phyloP scores from a whole-genome alignment of 2,329 filamentous ascomycete genomes.

The Geosmithia flava region DNA sequence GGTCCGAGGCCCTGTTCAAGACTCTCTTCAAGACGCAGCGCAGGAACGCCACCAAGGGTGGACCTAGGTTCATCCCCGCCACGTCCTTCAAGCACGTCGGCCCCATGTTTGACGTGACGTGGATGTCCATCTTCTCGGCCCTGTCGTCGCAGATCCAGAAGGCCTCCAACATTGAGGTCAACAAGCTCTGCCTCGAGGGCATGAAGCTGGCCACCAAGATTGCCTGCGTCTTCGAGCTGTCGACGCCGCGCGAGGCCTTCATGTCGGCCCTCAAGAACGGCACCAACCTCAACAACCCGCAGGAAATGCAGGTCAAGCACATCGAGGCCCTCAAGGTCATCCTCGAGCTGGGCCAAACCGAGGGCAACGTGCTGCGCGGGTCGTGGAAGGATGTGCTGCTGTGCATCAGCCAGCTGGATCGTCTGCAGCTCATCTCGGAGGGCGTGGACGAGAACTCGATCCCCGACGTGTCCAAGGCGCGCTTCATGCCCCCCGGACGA shows the following conservation, averaged over 20 bases:
- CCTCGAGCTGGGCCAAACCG: constrained; percentile 82
- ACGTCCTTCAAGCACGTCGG: constrained; percentile 92
- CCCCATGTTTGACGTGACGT: constrained; percentile 96
- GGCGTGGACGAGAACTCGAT: constrained; percentile 88
- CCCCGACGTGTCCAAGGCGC: constrained; percentile 80
- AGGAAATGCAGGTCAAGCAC: constrained; percentile 92
- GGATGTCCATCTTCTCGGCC: constrained; percentile 98
- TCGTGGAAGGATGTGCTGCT: constrained; percentile 96
- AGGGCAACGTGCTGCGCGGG: constrained; percentile 77
- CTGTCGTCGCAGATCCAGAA: constrained; percentile 90
- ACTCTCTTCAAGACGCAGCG: constrained; percentile 84
- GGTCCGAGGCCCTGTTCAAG: constrained; percentile 78
- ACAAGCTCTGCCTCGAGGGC: constrained; percentile 86
- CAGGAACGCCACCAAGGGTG: constrained; percentile 57
- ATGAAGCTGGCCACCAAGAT: constrained; percentile 91
- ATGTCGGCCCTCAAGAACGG: constrained; percentile 86
- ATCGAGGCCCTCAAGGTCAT: constrained; percentile 87
- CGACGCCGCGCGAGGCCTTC: constrained; percentile 90
- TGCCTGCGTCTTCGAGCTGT: constrained; percentile 83
- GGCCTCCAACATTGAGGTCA: constrained; percentile 82
- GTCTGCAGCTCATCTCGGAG: constrained; percentile 86
- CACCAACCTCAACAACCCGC: constrained; percentile 90
- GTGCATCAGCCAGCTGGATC: constrained; percentile 90
- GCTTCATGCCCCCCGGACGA: constrained; percentile 51
- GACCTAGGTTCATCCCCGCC: constrained; percentile 75